Evolutionary conservation across 768 basidiomycete species (phyloP).

Genomic region (Podaxis sp.): DNA sequence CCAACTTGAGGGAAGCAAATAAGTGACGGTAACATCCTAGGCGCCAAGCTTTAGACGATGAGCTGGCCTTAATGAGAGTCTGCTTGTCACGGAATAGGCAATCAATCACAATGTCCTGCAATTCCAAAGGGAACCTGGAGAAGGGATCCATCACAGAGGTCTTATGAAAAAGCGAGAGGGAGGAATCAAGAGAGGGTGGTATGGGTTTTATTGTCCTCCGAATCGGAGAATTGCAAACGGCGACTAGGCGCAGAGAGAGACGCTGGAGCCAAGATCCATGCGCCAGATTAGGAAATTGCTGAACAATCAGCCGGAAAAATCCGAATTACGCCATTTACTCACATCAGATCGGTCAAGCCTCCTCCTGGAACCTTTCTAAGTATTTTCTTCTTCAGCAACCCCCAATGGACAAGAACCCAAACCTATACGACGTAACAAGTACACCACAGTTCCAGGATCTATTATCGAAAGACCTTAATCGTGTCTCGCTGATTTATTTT

Average conservation of each 20-base stretch:
- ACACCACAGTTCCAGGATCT: slow-evolving; percentile 71
- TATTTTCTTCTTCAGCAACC: slow-evolving; percentile 1
- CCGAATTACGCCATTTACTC: slow-evolving; percentile 21
- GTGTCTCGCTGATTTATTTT: slow-evolving; percentile 89
- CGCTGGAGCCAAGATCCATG: background rate
- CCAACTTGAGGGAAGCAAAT: slow-evolving; percentile 20
- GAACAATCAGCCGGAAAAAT: background rate
- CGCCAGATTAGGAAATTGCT: background rate
- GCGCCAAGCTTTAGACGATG: slow-evolving; percentile 25
- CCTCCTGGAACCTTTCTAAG: background rate
- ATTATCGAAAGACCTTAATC: slow-evolving; percentile 71
- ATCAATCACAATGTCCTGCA: slow-evolving; percentile 25
- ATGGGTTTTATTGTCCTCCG: background rate
- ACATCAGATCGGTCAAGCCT: background rate
- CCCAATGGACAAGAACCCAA: slow-evolving; percentile 16
- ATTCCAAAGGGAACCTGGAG: slow-evolving; percentile 18
- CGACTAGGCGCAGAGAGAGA: background rate
- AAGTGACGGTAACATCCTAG: slow-evolving; percentile 19
- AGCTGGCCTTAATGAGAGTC: slow-evolving; percentile 17
- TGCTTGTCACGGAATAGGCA: slow-evolving; percentile 14
- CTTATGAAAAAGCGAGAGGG: background rate
- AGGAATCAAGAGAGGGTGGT: background rate
- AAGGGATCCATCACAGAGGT: background rate
- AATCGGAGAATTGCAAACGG: slow-evolving; percentile 1
- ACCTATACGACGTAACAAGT: slow-evolving; percentile 49